Conservation (phyloP, 148 eudicot species). For the Tetragonia tetragonoides region DNA sequence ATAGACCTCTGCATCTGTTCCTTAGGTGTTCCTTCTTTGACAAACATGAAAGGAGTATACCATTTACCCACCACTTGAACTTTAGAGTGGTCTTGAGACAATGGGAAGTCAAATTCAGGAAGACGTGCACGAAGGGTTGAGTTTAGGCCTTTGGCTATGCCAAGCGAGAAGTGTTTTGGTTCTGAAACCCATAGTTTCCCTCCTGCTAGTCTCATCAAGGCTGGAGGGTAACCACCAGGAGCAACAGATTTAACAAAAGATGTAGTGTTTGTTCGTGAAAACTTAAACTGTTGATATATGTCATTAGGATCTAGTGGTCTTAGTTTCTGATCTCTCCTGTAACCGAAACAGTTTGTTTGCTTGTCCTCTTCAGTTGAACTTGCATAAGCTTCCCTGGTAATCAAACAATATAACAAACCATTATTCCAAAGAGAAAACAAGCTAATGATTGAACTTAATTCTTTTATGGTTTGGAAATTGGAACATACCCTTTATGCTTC, state of each 20-base stretch:
- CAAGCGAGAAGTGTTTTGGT: conserved; percentile 32
- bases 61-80: conserved; percentile 41
- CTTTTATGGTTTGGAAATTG: not conserved
- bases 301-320: conserved; percentile 41
- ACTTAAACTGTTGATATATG: conserved; percentile 45
- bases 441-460: no score
- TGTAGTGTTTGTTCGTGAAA: conserved; percentile 9
- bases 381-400: conserved; percentile 12
- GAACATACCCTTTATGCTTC: conserved; percentile 46
- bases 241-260: conserved; percentile 29
- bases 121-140: conserved; percentile 29
- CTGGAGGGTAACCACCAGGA: conserved; percentile 43
- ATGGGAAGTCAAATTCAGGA: conserved; percentile 32
- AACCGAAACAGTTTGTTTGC: conserved; percentile 22
- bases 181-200: conserved; percentile 32
- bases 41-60: conserved; percentile 56
- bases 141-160: conserved; percentile 46
- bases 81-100: conserved; percentile 25
- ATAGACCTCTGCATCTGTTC: conserved; percentile 23
- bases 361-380: conserved; percentile 37
- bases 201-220: conserved; percentile 31
- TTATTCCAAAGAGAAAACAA: no score
- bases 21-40: conserved; percentile 29
- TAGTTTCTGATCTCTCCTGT: conserved; percentile 30
- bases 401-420: not conserved